phyloP scores from a whole-genome alignment of 257 asterid species.

The Ehretia macrophylla region DNA sequence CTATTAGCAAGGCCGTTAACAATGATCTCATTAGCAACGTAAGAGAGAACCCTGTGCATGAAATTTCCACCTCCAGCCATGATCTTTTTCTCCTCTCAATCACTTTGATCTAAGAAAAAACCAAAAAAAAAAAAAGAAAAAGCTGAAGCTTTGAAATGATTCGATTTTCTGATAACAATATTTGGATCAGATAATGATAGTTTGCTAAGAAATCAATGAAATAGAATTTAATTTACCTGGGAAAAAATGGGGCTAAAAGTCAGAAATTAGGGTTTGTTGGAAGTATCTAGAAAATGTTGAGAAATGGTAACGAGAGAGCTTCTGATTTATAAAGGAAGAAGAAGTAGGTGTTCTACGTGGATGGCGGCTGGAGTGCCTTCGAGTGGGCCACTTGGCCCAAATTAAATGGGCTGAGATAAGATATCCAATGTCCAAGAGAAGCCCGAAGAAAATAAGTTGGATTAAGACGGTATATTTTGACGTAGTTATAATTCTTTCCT shows the following conservation, averaged over 20 bases:
- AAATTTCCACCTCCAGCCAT: conserved; percentile 91
- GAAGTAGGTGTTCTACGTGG: too few species aligned
- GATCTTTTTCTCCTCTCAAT: not conserved
- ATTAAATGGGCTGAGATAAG: too few species aligned
- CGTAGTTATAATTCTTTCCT: too few species aligned
- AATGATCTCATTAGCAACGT: conserved; percentile 54
- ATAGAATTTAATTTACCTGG: not conserved
- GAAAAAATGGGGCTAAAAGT: not conserved
- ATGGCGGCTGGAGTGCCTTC: too few species aligned
- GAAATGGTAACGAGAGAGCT: too few species aligned
- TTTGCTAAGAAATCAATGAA: not conserved
- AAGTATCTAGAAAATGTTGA: not conserved
- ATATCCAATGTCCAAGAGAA: too few species aligned
- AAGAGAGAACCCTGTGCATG: conserved; percentile 50
- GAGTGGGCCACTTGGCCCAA: too few species aligned
- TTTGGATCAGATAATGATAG: not conserved
- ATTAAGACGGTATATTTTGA: too few species aligned
- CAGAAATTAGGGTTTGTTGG: conserved; percentile 8
- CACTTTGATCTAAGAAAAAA: conserved; percentile 4
- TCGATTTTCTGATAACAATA: not conserved
- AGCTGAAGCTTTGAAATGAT: too few species aligned
- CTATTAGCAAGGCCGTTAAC: conserved; percentile 60
- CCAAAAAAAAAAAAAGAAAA: not conserved
- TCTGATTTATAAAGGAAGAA: too few species aligned
- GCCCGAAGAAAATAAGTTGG: too few species aligned